Base-by-base conservation (phyloP, 441 rosid genomes). In the Iberis amara region DNA sequence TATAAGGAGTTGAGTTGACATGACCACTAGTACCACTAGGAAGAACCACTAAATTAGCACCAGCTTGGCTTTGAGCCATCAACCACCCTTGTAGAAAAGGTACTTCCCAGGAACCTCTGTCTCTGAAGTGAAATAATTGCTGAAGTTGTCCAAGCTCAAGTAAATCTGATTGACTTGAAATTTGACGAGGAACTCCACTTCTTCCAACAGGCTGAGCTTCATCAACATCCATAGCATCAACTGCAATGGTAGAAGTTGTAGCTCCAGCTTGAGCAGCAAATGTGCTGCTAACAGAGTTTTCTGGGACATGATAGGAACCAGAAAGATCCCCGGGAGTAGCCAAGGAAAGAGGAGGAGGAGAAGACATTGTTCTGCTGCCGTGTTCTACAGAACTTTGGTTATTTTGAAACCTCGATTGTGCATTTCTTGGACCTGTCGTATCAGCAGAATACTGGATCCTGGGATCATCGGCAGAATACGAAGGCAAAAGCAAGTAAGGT, bases 31-130 rank as follows among this genome's bases (percentile, higher is more conserved):
- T 75, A 61, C 72, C 68, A 60, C 55, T 66, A 52, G 79, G 73
- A 47, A 76, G 69, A 50, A 52, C 68, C 55, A 68, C 62, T 39
- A 78, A 12, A 38, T 59, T 75, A 24, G 73, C 71, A 39, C 80
- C 83, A 66, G 89, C 91, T 65, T 81, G 96, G 68, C 74, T 85
- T 61, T 81, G 95, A 56, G 94, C 94, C 59, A 85, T 76, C 57
- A 88, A 69, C 96, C 95, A 91, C 62, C 98, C 94, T 64, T 85
- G 94, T 73, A 85, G 60, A 60, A 85, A 88, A 31, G 91, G 87
- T 37, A 88, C 73, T 52, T 88, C 96, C 98, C 95, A 87, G 47
- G 75, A 71, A 57, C 78, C 71, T 54, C 83, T 81, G 52, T 87
- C 94, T 38, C 88, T 71, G 55, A 79, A 69, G 46, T 83, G 76